These are phyloP conservation scores for Elongisporangium senticosum DNA, from an alignment of 352 stramenopile genomes.

Conservation along the genomic window DNA sequence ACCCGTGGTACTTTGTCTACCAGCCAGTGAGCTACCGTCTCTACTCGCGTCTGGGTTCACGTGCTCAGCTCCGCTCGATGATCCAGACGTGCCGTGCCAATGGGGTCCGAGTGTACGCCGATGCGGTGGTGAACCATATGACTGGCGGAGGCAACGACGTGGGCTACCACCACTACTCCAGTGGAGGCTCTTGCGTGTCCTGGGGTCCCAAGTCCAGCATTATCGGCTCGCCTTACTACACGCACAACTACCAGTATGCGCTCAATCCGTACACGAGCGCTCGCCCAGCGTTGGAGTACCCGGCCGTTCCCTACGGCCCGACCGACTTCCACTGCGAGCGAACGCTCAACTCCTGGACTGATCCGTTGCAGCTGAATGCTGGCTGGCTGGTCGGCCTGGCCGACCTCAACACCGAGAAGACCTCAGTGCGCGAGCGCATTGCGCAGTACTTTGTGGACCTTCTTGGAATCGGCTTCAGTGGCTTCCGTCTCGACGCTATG, in stretches of 20 bases:
- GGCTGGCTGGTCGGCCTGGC: constrained; percentile 41
- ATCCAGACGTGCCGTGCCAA: constrained; percentile 63
- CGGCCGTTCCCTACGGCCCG: constrained; percentile 46
- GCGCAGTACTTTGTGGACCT: constrained; percentile 71
- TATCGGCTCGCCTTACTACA: constrained; percentile 40
- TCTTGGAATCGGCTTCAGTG: constrained; percentile 59
- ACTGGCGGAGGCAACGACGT: constrained; percentile 39
- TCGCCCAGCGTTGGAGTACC: constrained; percentile 47
- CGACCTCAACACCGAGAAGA: constrained; percentile 57
- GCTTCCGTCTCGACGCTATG: constrained; percentile 56
- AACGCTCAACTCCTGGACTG: constrained; percentile 26
- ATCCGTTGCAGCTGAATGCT: constrained; percentile 26
- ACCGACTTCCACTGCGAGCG: constrained; percentile 66
- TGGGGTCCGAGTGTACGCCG: constrained; percentile 53
- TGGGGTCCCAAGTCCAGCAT: constrained; percentile 35
- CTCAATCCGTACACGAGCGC: constrained; percentile 35
- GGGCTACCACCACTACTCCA: constrained; percentile 22
- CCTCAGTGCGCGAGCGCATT: constrained; percentile 54
- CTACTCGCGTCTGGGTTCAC: constrained; percentile 45
- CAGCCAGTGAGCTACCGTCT: constrained; percentile 57
- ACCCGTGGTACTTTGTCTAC: constrained; percentile 63
- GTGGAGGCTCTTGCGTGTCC: constrained; percentile 15
- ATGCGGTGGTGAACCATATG: constrained; percentile 65
- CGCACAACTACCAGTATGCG: constrained; percentile 34
- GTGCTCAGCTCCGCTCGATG: constrained; percentile 44